Base-by-base conservation (phyloP, 495 filamentous ascomycete genomes). In the Pseudoneurospora amorphoporcata region DNA sequence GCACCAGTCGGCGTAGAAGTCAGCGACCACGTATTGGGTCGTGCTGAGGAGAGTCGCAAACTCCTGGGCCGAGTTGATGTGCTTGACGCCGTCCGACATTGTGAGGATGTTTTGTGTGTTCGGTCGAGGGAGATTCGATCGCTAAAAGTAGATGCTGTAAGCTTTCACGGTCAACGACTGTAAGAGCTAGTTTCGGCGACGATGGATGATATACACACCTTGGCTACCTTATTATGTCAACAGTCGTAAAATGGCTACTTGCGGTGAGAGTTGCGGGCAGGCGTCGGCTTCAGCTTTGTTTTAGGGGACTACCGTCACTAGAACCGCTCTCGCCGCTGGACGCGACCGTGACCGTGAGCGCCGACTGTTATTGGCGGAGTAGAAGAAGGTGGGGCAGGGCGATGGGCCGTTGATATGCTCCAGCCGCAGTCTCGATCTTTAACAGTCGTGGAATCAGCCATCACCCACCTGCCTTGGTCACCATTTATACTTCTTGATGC, bases 1-100 rank as follows among this genome's bases (percentile, higher is more conserved):
- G 78, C 90, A 92, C 90, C 90, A 92, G 76, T 88, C 87, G 39
- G 89, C 89, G 79, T 86, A 87, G 80, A 90, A 85, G 71, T 86
- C 83, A 42, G 83, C 79, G n/a, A 81, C 78, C n/a, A 85, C 83
- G 75, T 84, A 85, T 2, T 77, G 80, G 0, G 80, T 84, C 1
- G 80, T 77, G 9, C 75, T 69, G 73, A 85, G 79, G 72, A 86
- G 82, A 23, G 76, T 41, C 40, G 79, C 73, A 68, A 84, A 83
- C 74, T 84, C 81, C 32, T 72, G 42, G 70, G 79, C 75, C 12
- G 83, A 82, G 72, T 70, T 75, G 74, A 85, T 79, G 72, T 80
- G 77, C 39, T 78, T 74, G 72, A 80, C 74, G 17, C 69, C 16
- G 72, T 76, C 76, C 72, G 72, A 47, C 78, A 80, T 80, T 58